Evolutionary conservation across 768 basidiomycete species (phyloP).

Genomic region (Pleurotus tuoliensis): DNA sequence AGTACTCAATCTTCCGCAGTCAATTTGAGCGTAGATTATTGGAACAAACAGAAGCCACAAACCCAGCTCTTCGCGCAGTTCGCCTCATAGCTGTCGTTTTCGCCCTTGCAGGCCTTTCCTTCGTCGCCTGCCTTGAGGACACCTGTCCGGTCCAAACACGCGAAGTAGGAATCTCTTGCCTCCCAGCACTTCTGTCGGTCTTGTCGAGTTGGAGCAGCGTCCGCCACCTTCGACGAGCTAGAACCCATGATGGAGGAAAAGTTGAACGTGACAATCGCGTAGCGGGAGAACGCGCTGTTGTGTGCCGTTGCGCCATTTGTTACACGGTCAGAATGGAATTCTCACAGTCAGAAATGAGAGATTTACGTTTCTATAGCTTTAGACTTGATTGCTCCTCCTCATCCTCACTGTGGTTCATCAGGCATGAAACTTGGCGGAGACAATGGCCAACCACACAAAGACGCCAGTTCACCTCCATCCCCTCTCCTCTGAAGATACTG

Average conservation of each 20-base stretch:
- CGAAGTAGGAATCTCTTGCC: slow-evolving; percentile 76
- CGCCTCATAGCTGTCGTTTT: slow-evolving; percentile 59
- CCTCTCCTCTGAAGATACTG: slow-evolving; percentile 53
- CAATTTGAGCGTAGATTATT: not conserved
- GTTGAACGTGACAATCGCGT: too few species aligned
- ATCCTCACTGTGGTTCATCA: too few species aligned
- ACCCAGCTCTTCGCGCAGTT: slow-evolving; percentile 92
- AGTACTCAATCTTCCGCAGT: slow-evolving; percentile 77
- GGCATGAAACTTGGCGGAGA: too few species aligned
- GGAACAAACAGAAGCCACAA: slow-evolving; percentile 22
- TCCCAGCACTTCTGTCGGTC: slow-evolving; percentile 87
- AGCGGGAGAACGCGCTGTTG: too few species aligned
- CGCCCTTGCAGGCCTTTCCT: slow-evolving; percentile 55
- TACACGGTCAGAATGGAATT: not conserved
- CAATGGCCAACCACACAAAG: slow-evolving; percentile 26
- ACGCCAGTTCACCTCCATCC: slow-evolving; percentile 73
- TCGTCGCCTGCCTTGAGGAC: slow-evolving; percentile 72
- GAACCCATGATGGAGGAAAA: not conserved
- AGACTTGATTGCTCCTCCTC: too few species aligned
- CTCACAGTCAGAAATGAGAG: not conserved
- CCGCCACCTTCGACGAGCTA: not conserved
- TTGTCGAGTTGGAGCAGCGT: slow-evolving; percentile 29
- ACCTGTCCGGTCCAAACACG: slow-evolving; percentile 68
- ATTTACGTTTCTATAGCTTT: too few species aligned
- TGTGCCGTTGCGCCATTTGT: not conserved